These are phyloP conservation scores for Globisporangium camurandrum DNA, from an alignment of 352 stramenopile genomes.

Conservation along the genomic window DNA sequence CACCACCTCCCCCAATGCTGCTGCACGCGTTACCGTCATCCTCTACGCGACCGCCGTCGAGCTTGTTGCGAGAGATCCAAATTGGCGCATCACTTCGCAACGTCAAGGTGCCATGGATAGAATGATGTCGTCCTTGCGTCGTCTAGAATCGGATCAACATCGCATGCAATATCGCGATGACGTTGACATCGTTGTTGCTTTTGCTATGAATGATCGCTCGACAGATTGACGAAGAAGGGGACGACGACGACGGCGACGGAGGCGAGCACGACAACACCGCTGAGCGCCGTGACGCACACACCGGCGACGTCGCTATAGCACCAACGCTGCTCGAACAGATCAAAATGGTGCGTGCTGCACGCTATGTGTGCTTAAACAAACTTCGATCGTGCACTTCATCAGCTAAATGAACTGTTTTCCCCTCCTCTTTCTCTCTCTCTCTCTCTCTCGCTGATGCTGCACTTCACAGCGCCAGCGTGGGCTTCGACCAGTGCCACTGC, in stretches of 20 bases:
- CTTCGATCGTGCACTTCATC: too few relatives aligned
- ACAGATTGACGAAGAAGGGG: background rate
- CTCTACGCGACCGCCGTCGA: background rate
- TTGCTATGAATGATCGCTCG: too few relatives aligned
- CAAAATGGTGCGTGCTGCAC: slow-evolving; percentile 17
- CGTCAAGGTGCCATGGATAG: slow-evolving; percentile 5
- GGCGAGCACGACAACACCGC: background rate
- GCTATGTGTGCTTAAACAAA: background rate
- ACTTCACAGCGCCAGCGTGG: slow-evolving; percentile 30
- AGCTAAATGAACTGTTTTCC: too few relatives aligned
- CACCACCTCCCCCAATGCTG: slow-evolving; percentile 6
- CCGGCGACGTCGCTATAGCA: background rate
- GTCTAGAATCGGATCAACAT: too few relatives aligned
- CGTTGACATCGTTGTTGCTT: too few relatives aligned
- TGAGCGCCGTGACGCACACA: too few relatives aligned
- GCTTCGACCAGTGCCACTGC: slow-evolving; percentile 26
- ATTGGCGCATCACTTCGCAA: slow-evolving; percentile 18
- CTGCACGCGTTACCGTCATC: background rate
- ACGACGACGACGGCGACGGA: too few relatives aligned
- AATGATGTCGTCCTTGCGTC: too few relatives aligned
- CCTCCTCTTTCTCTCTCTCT: too few relatives aligned
- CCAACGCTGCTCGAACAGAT: slow-evolving; percentile 44
- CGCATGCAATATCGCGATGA: too few relatives aligned
- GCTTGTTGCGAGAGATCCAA: slow-evolving; percentile 30
- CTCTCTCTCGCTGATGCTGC: background rate